Conservation (phyloP, 805 yeast genomes). For the Komagataella populi region DNA sequence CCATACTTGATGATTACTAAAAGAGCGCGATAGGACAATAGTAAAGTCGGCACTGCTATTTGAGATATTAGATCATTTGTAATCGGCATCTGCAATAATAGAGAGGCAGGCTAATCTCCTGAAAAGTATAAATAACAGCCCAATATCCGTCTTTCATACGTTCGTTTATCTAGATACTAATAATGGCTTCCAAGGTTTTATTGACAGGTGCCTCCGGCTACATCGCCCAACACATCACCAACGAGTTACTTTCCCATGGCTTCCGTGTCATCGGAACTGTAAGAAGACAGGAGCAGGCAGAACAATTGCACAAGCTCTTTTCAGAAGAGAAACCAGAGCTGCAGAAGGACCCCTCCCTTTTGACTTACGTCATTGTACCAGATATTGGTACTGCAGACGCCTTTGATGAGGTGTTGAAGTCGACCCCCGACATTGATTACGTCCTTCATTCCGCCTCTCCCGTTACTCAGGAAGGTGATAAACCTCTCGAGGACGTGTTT, state of each 20-base stretch:
- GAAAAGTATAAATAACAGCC: slow-evolving; percentile 20
- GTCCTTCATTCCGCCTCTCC: slow-evolving; percentile 43
- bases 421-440: slow-evolving; percentile 24
- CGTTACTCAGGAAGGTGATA: slow-evolving; percentile 29
- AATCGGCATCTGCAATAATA: slow-evolving; percentile 16
- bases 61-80: slow-evolving; percentile 8
- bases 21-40: not conserved
- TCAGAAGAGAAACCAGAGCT: slow-evolving; percentile 11
- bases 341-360: slow-evolving; percentile 19
- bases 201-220: slow-evolving; percentile 44
- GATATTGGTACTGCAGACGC: slow-evolving; percentile 21
- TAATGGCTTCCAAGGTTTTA: slow-evolving; percentile 37
- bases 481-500: slow-evolving; percentile 23
- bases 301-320: slow-evolving; percentile 18
- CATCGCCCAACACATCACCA: slow-evolving; percentile 35
- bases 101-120: slow-evolving; percentile 21
- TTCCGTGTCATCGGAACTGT: slow-evolving; percentile 40
- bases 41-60: not conserved
- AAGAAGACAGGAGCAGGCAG: slow-evolving; percentile 29
- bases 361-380: slow-evolving; percentile 18
- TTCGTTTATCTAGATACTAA: slow-evolving; percentile 23
- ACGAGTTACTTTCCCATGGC: slow-evolving; percentile 22
- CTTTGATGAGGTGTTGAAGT: slow-evolving; percentile 30
- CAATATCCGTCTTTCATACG: slow-evolving; percentile 21
- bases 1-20: not conserved